Conservation (phyloP, 768 basidiomycete genomes). For the Tulasnella sp. region DNA sequence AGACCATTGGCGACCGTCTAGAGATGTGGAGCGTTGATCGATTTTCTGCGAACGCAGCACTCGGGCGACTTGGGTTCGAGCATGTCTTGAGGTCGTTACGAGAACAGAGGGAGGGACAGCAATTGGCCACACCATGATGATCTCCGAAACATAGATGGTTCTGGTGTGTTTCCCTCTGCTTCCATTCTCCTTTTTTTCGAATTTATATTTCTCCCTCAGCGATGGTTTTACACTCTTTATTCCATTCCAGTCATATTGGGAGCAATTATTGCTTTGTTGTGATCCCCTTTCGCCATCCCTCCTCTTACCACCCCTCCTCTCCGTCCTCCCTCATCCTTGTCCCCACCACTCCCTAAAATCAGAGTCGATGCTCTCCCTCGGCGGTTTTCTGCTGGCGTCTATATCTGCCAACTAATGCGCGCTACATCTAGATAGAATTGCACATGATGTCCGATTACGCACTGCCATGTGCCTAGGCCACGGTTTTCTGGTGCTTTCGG, state of each 20-base stretch:
- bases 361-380: too few relatives aligned
- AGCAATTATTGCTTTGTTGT: neutral
- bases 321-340: constrained; percentile 1
- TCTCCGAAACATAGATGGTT: neutral
- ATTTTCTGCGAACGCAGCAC: constrained; percentile 84
- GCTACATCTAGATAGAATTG: too few relatives aligned
- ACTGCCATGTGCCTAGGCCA: too few relatives aligned
- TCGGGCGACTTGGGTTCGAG: constrained; percentile 82
- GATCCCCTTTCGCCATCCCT: neutral
- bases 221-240: neutral
- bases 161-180: neutral
- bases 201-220: neutral
- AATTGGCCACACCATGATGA: neutral
- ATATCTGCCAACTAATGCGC: too few relatives aligned
- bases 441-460: too few relatives aligned
- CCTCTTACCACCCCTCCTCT: neutral
- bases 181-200: neutral
- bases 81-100: constrained; percentile 72
- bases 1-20: constrained; percentile 67
- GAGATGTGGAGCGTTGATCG: constrained; percentile 81
- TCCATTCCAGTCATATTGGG: neutral
- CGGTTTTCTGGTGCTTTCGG: too few relatives aligned
- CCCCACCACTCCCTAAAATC: neutral
- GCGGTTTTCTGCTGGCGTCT: too few relatives aligned
- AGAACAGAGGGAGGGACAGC: constrained; percentile 53